A percentile compares a stretch with the other conserved stretches of the same genome.
These are phyloP conservation scores for Imleria badia DNA, from an alignment of 768 basidiomycete species.

Conservation along the genomic window DNA sequence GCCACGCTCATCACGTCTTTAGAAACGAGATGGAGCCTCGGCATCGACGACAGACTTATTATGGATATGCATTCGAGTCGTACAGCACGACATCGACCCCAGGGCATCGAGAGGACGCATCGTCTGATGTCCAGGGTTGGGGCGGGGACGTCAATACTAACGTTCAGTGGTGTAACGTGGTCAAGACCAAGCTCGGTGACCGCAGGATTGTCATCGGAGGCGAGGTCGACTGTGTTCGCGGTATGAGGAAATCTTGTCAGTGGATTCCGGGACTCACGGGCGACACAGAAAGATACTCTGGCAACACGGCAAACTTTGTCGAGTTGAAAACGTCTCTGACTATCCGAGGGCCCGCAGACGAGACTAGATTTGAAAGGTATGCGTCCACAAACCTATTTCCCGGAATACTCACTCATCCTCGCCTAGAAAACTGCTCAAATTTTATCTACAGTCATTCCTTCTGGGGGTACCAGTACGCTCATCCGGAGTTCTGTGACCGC, in stretches of 20 bases:
- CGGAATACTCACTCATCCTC: neutral
- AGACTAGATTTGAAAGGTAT: conserved; percentile 78
- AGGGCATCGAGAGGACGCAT: conserved; percentile 15
- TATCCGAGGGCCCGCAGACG: conserved; percentile 64
- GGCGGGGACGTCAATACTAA: conserved; percentile 85
- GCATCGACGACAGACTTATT: conserved; percentile 68
- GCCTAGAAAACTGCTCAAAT: conserved; percentile 82
- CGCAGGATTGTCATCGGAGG: conserved; percentile 78
- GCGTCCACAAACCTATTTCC: conserved; percentile 11
- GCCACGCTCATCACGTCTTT: neutral
- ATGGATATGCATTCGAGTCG: conserved; percentile 88
- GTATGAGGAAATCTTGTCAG: conserved; percentile 36
- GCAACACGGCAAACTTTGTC: conserved; percentile 66
- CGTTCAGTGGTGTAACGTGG: conserved; percentile 87
- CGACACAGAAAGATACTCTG: conserved; percentile 56
- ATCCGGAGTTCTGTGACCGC: neutral
- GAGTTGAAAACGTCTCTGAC: conserved; percentile 85
- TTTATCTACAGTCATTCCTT: conserved; percentile 89
- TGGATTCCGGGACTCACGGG: neutral
- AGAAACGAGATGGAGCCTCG: conserved; percentile 69
- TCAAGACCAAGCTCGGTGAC: conserved; percentile 79
- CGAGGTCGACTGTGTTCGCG: conserved; percentile 87
- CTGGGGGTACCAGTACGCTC: conserved; percentile 81
- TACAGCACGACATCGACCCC: conserved; percentile 62
- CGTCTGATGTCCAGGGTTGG: conserved; percentile 51